Evolutionary conservation across 805 yeast genomes (phyloP).

Genomic region (Saturnispora dispora): DNA sequence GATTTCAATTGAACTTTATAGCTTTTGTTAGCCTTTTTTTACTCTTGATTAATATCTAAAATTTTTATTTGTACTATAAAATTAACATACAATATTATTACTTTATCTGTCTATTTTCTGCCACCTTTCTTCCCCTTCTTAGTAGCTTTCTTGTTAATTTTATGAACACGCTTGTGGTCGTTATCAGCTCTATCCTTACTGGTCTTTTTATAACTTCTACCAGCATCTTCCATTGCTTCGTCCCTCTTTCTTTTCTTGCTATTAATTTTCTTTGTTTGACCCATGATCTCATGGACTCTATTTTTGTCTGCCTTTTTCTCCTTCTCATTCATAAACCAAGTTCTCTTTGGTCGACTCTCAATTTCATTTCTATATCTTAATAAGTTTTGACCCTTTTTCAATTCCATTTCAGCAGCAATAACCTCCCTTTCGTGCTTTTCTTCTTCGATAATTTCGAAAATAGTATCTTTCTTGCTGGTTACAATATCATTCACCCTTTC

Average conservation of each 20-base stretch:
- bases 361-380: conserved; percentile 76
- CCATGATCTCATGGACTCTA: conserved; percentile 23
- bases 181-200: conserved; percentile 54
- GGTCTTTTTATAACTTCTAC: conserved; percentile 71
- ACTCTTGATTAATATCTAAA: background rate
- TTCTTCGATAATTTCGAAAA: conserved; percentile 75
- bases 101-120: conserved; percentile 8
- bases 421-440: conserved; percentile 86
- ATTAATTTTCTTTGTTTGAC: conserved; percentile 41
- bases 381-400: conserved; percentile 76
- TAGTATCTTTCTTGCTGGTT: conserved; percentile 46
- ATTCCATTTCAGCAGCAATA: conserved; percentile 82
- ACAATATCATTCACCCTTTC: conserved; percentile 58
- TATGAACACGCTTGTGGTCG: conserved; percentile 32
- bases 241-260: conserved; percentile 61
- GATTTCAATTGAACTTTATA: background rate
- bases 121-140: conserved; percentile 23
- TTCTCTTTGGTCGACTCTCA: conserved; percentile 82
- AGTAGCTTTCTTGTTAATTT: conserved; percentile 23
- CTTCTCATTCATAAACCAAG: conserved; percentile 79
- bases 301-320: conserved; percentile 40
- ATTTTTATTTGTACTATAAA: background rate
- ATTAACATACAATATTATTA: background rate
- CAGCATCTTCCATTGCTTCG: conserved; percentile 50
- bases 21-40: background rate